Base-by-base conservation (phyloP, 192 early-diverging fungal species). In the Physocladia obscura region DNA sequence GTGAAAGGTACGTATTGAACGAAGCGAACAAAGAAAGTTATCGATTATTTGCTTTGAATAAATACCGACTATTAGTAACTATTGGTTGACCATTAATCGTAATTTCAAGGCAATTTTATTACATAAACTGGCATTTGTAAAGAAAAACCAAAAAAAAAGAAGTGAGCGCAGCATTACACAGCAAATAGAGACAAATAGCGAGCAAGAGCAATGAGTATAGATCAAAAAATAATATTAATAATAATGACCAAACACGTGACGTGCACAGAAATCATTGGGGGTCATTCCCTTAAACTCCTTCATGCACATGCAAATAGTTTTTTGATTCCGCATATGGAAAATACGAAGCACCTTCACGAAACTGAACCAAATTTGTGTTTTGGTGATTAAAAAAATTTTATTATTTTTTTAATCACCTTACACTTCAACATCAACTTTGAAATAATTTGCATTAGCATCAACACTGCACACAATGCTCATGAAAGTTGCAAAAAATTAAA, bases 401-500 rank as follows among this genome's bases (percentile, higher is more conserved):
- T 36, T 0, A 49, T 47, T 19, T 1, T 26, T 19, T 27, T 1
- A 13, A 38, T 13, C 15, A 1, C 48, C 27, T 62, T 1, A 47
- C 38, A 59, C 29, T 17, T 17, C 75, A 91, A 89, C 88, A 89
- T 50, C 81, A 27, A n/a, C 82, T 82, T 21, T 67, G 75, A 39
- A 96, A 60, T 83, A 58, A 84, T 79, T 21, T 92, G 83, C 65
- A 95, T 91, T 29, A 88, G 54, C 5, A 92, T 70, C 52, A 98
- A 63, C 69, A 93, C 92, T 40, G 91, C 88, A 51, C 75, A 32
- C 96, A 88, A 68, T 97, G 95, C 49, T 97, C 77, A 77, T 98
- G 96, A 49, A 94, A 82, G 29, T 94, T 94, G 69, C 85, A 95
- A 0, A 92, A 89, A 57, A 98, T 79, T 62, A 93, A 77, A 63